Evolutionary conservation across 73 alveolate species (phyloP).

Genomic region (Diophrys sp.): DNA sequence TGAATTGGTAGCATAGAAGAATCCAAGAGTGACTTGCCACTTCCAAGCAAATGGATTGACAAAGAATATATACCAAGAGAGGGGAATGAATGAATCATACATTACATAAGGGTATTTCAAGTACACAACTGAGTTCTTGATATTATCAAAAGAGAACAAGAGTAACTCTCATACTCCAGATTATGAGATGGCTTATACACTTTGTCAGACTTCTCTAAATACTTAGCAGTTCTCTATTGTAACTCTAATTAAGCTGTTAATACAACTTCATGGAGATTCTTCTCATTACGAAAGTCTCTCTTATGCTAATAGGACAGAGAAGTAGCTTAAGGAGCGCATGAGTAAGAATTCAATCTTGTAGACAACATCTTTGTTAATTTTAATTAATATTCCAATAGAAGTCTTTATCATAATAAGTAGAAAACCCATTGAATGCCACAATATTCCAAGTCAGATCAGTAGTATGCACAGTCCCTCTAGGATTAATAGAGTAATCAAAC

Average conservation of each 20-base stretch:
- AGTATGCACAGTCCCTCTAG: not conserved
- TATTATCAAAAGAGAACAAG: conserved; percentile 77
- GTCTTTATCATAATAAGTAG: not conserved
- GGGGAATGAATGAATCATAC: conserved; percentile 72
- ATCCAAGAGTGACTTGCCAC: conserved; percentile 61
- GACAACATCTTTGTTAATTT: not conserved
- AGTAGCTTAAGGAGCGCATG: not conserved
- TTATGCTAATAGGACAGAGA: not conserved
- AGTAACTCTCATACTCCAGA: conserved; percentile 89
- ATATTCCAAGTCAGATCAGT: not conserved
- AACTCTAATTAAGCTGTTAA: conserved; percentile 56
- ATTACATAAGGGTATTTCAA: conserved; percentile 79
- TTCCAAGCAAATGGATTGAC: conserved; percentile 77
- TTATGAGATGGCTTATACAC: conserved; percentile 84
- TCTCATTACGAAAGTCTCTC: conserved; percentile 35
- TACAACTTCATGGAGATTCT: conserved; percentile 53
- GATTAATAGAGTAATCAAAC: not conserved
- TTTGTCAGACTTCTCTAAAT: conserved; percentile 64
- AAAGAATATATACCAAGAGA: conserved; percentile 72
- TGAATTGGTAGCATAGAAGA: conserved; percentile 52
- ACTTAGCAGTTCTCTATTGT: conserved; percentile 54
- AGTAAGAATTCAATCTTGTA: not conserved
- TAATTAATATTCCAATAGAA: too few relatives aligned
- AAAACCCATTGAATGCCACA: not conserved
- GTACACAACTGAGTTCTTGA: conserved; percentile 64